phyloP scores from a whole-genome alignment of 2,329 filamentous ascomycete species.

The Plenodomus tracheiphilus region DNA sequence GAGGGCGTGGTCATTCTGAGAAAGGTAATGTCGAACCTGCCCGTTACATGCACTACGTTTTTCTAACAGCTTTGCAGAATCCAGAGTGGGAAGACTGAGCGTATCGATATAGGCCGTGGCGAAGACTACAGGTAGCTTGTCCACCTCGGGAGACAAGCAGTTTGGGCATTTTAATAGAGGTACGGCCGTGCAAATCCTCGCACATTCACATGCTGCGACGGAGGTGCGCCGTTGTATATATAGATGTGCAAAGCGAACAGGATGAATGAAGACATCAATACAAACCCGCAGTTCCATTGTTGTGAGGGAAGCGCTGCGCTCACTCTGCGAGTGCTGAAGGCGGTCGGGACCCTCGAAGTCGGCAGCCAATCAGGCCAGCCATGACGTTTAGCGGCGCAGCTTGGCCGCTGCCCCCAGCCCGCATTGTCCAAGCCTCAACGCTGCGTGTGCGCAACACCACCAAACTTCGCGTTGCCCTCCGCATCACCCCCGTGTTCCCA shows the following conservation, averaged over 20 bases:
- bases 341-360: background rate
- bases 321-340: too few relatives aligned
- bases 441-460: background rate
- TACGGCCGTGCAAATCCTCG: conserved; percentile 18
- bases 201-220: conserved; percentile 4
- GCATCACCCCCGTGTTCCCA: background rate
- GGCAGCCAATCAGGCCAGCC: background rate
- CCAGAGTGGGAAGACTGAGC: conserved; percentile 51
- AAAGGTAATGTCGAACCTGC: conserved; percentile 70
- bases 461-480: background rate
- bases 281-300: background rate
- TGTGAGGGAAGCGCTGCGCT: too few relatives aligned
- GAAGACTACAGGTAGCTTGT: conserved; percentile 4
- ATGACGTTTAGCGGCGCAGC: background rate
- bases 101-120: background rate
- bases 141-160: background rate
- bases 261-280: conserved; percentile 31
- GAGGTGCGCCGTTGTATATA: conserved; percentile 30
- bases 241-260: conserved; percentile 29
- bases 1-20: conserved; percentile 94
- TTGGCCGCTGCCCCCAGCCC: background rate
- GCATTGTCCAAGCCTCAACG: background rate
- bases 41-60: background rate
- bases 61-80: conserved; percentile 42
- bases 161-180: conserved; percentile 35